Conservation (phyloP, 192 early-diverging fungal genomes). For the Mortierella claussenii region DNA sequence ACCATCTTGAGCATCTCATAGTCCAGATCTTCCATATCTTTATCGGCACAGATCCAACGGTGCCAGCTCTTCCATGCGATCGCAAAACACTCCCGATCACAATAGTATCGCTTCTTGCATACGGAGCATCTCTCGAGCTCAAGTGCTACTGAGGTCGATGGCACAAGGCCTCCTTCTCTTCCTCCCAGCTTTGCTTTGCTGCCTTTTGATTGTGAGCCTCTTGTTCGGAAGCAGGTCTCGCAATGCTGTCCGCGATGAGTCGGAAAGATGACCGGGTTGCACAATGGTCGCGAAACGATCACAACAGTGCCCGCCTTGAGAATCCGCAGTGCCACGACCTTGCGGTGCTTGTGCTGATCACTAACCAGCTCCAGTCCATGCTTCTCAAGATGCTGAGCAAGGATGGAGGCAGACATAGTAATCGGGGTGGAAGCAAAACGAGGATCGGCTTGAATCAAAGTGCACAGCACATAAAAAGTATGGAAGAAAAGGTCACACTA, state of each 20-base stretch:
- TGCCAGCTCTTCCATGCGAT: slow-evolving; percentile 51
- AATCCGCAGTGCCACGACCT: slow-evolving; percentile 34
- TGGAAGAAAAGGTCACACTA: no score
- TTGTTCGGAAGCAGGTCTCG: slow-evolving; percentile 22
- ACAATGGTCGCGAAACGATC: slow-evolving; percentile 52
- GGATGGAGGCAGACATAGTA: slow-evolving; percentile 29
- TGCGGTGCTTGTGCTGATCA: slow-evolving; percentile 37
- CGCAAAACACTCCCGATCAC: slow-evolving; percentile 35
- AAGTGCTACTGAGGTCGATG: not conserved
- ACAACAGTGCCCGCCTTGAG: slow-evolving; percentile 48
- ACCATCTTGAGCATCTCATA: slow-evolving; percentile 62
- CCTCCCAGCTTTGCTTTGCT: not conserved
- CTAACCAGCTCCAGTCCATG: slow-evolving; percentile 34
- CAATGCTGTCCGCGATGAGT: slow-evolving; percentile 33
- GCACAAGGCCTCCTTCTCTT: no score
- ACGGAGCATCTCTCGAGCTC: slow-evolving; percentile 47
- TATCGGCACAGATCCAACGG: slow-evolving; percentile 37
- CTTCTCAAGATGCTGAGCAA: slow-evolving; percentile 37
- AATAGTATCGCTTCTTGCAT: slow-evolving; percentile 49
- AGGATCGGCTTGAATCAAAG: no score
- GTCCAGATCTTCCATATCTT: slow-evolving; percentile 49
- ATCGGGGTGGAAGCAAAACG: slow-evolving; percentile 22
- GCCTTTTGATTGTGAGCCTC: not conserved
- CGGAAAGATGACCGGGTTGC: slow-evolving; percentile 54
- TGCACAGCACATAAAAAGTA: no score